Base-by-base conservation (phyloP, 352 stramenopile species). In the Phytophthora tentaculata region DNA sequence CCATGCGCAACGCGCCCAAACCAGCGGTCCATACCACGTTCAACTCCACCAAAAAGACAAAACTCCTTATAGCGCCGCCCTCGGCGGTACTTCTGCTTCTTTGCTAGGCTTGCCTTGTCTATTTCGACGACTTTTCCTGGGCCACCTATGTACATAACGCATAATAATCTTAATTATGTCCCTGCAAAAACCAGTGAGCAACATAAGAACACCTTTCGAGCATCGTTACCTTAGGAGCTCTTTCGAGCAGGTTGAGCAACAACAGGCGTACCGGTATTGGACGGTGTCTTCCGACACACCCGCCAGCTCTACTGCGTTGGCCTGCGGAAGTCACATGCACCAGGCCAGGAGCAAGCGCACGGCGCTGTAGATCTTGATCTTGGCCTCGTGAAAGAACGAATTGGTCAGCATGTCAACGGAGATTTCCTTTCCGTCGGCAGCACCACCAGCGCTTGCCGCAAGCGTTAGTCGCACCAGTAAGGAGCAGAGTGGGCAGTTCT, bases 241-340 rank as follows among this genome's bases (percentile, higher is more conserved):
- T 9, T 61, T 61, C 8, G 54, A 61, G 41, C 39, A 61, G 14
- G 54, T 61, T 2, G 54, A 23, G 8, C 39, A 39, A 17, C 54
- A 61, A 24, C 28, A 61, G 2, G 14, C 54, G 24, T 32, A 61
- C 8, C 13, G 49, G 6, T 55, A 12, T 3, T 48, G 26, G n/a
- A 32, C 17, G 19, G n/a, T 19, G 26, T 48, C 14, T 12, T 17
- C 28, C 26, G 8, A 5, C 2, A 48, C 3, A 14, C 28, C 55
- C 2, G 55, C 26, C 28, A 54, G 14, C 55, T 47, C 44, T 5
- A n/a, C n/a, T 20, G 55, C 44, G 45, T 62, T 43, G 5, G 20
- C 19, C 39, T 64, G 56, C 2, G 56, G 20, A 0, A 56, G 29
- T 13, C 28, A n/a, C 56, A 64, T 64, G 45, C 10, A 28, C 56